Evolutionary conservation across 1,284 basidiomycete genomes (phyloP), one percentile per base, ranked within the genome.

Genomic region (Irpex rosettiformis): DNA sequence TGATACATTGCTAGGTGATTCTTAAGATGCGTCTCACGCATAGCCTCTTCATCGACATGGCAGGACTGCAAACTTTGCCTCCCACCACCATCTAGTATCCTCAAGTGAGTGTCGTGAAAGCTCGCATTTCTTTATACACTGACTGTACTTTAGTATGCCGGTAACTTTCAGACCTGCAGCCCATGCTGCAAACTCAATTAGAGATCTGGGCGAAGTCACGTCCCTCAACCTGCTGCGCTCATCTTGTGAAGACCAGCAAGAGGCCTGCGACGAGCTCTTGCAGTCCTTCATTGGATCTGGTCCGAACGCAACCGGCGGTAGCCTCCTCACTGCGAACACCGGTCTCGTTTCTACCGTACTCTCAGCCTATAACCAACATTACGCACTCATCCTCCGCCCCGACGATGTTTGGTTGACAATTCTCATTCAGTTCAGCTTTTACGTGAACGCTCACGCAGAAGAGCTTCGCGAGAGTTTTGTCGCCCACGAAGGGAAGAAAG

Each of bases 341-440:
- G 43, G 43, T 18, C 43, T 78, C 37, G 75, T 78, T 5, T 59
- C 70, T 29, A 72, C 76, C 16, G 68, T 74, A 28, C 54, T 74
- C 25, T 63, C 70, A 49, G 77, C 77, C 3, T 77, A 78, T 63
- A 73, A 69, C 37, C 58, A 72, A 3, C 77, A 79, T 57, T 72
- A 72, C 7, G 68, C 67, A 3, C 69, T 79, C 13, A 62, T 69
- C 55, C 58, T 72, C 27, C 71, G 77, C 4, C 78, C 78, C 0
- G 77, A 78, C 54, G 77, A 79, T 55, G 67, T 80, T 22, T 80
- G 79, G 79, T 66, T 78, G 27, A 70, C 74, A 3, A 79, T 80
- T 60, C 61, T 80, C 16, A 62, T 66, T 1, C 78, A 80, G 54
- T 76, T 80, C 54, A 73, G 69, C 57, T 70, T 77, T 66, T 81